These are phyloP conservation scores for Candida sanyaensis DNA, from an alignment of 1,139 yeast genomes.

Conservation along the genomic window DNA sequence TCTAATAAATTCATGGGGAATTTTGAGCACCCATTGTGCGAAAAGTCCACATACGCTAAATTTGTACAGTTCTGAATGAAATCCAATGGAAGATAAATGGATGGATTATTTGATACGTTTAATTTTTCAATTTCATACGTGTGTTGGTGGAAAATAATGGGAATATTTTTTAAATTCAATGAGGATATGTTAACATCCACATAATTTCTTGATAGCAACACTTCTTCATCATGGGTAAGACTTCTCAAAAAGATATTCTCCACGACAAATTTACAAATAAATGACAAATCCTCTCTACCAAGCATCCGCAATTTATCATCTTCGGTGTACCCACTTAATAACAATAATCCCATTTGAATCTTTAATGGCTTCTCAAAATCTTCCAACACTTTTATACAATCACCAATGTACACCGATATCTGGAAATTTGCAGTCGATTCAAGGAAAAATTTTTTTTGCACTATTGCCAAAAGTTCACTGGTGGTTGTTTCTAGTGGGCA, in stretches of 20 bases:
- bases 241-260: slow-evolving; percentile 72
- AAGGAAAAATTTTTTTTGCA: slow-evolving; percentile 76
- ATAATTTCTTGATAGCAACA: slow-evolving; percentile 61
- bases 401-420: slow-evolving; percentile 78
- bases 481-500: slow-evolving; percentile 79
- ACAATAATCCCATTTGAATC: slow-evolving; percentile 72
- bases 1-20: slow-evolving; percentile 76
- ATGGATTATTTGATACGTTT: slow-evolving; percentile 86
- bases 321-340: slow-evolving; percentile 78
- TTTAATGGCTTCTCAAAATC: slow-evolving; percentile 76
- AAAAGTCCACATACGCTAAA: slow-evolving; percentile 65
- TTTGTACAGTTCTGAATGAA: slow-evolving; percentile 83
- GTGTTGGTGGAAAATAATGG: slow-evolving; percentile 78
- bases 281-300: slow-evolving; percentile 87
- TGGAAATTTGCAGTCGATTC: slow-evolving; percentile 73
- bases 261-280: slow-evolving; percentile 80
- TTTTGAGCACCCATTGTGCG: slow-evolving; percentile 69
- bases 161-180: slow-evolving; percentile 79
- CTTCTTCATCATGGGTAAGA: slow-evolving; percentile 68
- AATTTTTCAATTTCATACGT: slow-evolving; percentile 80
- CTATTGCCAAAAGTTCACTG: slow-evolving; percentile 64
- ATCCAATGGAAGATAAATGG: slow-evolving; percentile 79
- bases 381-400: slow-evolving; percentile 71
- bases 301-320: slow-evolving; percentile 74
- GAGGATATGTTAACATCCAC: slow-evolving; percentile 76